phyloP scores from a whole-genome alignment of 805 yeast genomes.

The Huiozyma naganishii region DNA sequence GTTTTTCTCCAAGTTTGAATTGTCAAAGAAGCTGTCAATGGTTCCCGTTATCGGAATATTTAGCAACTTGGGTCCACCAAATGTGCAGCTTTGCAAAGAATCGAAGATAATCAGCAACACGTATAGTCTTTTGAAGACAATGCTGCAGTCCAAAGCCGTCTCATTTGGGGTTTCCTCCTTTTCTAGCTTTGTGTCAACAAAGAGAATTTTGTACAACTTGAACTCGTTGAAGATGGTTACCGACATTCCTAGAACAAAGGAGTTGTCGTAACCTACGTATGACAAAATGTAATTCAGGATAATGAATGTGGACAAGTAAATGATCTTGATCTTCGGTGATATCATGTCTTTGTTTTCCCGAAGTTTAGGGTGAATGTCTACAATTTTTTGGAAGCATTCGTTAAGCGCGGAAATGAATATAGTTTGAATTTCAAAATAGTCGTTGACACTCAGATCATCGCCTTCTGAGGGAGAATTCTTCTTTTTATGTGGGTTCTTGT shows the following conservation, averaged over 20 bases:
- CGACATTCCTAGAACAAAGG: constrained; percentile 45
- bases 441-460: constrained; percentile 4
- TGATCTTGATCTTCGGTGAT: constrained; percentile 23
- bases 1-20: neutral
- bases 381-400: constrained; percentile 24
- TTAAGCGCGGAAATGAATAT: constrained; percentile 22
- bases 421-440: constrained; percentile 15
- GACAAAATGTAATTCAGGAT: constrained; percentile 46
- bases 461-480: neutral
- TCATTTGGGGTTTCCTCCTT: neutral
- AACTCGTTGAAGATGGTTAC: constrained; percentile 49
- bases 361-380: constrained; percentile 25
- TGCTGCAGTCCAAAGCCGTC: constrained; percentile 23
- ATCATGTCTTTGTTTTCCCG: constrained; percentile 20
- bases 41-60: constrained; percentile 18
- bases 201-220: constrained; percentile 34
- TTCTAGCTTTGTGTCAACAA: constrained; percentile 9
- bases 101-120: constrained; percentile 40
- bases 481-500: constrained; percentile 1
- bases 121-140: constrained; percentile 34
- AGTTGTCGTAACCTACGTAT: constrained; percentile 49
- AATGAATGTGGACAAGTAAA: constrained; percentile 31
- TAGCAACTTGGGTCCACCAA: constrained; percentile 35
- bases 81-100: constrained; percentile 40
- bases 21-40: constrained; percentile 9